Evolutionary conservation across 2,329 filamentous ascomycete species (phyloP), one percentile per base, ranked within the genome.

Genomic region (Talaromyces sp.): DNA sequence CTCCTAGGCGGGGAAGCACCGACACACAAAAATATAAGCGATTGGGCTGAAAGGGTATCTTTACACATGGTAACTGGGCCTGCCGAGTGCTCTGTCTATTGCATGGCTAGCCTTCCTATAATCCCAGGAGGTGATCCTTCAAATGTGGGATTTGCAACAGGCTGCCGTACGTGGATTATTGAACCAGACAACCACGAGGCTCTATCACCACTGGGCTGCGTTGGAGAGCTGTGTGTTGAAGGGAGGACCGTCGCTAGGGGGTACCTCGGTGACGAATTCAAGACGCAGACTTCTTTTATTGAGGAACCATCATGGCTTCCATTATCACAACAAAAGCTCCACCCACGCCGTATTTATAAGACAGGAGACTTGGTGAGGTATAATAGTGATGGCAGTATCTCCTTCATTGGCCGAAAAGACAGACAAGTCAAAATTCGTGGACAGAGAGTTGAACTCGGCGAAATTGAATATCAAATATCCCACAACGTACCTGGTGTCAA

Each of bases 81-180:
- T 27, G 51, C 51, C 4, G 51, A 54, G 51, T 27, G 18, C 23
- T 27, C 51, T 27, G 28, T 54, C 51, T 54, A 54, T 31, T 31
- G 30, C 30, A 31, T 31, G 30, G 30, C 30, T 5, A 31, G 30
- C 8, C 30, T 31, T 31, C 30, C 30, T 8, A 8, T 31, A 8
- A 31, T 6, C 6, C 30, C 30, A 31, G 3, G 30, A 5, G 30
- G 30, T 31, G 4, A 31, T 31, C 30, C 30, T 7, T 31, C 30
- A 8, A 71, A 78, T 56, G 71, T 75, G 57, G 67, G 75, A 12
- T 40, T 57, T 4, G 75, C 79, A 0, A 69, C 81, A 5, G 81
- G 81, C 7, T 73, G 72, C 8, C 73, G 79, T 0, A 44, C 28
- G 14, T 58, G 81, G 81, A 4, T 81, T 83, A 66, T 56, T 83